Evolutionary conservation across 169 alveolate genomes (phyloP).

Genomic region (Eimeria maxima): DNA sequence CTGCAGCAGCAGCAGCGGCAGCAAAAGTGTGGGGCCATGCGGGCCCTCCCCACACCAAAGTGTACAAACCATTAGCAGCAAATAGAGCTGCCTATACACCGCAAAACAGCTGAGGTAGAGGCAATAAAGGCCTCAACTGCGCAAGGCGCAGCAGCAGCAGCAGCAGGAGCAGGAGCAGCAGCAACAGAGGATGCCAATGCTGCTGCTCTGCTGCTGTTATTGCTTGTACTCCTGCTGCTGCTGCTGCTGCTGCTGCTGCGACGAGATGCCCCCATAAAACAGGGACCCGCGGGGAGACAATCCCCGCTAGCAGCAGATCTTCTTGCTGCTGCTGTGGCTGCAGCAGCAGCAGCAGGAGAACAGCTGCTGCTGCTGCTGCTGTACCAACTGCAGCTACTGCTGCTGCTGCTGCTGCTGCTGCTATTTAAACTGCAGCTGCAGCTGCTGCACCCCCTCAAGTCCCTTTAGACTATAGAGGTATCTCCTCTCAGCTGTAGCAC

Average conservation of each 20-base stretch:
- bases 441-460: background rate
- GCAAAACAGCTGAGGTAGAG: background rate
- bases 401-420: background rate
- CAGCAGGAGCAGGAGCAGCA: background rate
- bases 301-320: constrained; percentile 19
- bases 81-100: constrained; percentile 11
- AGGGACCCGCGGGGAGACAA: background rate
- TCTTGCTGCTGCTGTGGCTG: no score
- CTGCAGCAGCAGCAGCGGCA: background rate
- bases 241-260: constrained; percentile 45
- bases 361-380: constrained; percentile 30
- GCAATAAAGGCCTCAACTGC: no score
- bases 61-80: background rate
- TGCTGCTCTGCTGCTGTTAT: no score
- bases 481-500: background rate
- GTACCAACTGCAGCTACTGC: background rate
- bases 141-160: background rate
- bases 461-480: background rate
- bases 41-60: background rate
- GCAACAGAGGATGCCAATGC: background rate
- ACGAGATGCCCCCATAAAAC: background rate
- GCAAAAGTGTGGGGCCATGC: background rate
- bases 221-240: constrained; percentile 24
- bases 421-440: background rate
- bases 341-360: background rate